Evolutionary conservation across 2,329 filamentous ascomycete species (phyloP), one percentile per base, ranked within the genome.

Genomic region (Nothopassalora personata): DNA sequence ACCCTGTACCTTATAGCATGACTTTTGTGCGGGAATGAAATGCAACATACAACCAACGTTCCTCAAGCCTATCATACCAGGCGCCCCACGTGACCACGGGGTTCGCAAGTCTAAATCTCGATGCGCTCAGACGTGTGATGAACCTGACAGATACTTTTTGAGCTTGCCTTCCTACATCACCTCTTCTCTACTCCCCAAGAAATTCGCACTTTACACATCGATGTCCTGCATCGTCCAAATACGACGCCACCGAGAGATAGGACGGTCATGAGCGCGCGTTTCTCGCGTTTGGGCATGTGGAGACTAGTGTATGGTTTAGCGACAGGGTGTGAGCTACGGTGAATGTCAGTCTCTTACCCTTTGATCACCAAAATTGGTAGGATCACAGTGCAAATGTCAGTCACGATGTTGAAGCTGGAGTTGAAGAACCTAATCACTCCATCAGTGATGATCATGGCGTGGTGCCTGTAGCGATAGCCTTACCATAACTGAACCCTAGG

Each of bases 351-450:
- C 13, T 13, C 39, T 18, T 43, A 43, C 39, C 18, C 39, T 43
- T 67, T 62, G 27, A 73, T 60, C 15, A 69, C 60, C 4, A 67
- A 70, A 1, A 74, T 58, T 0, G 72, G 72, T 18, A 74, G 64
- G 18, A 67, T 51, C 30, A 70, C 68, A 48, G 72, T 67, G 9
- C 65, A 59, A 54, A 73, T 62, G 58, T 74, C 72, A 9, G 70
- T 73, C 19, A 69, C 48, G 43, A 73, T 70, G 59, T 73, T 74
- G 31, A 68, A 60, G 18, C 60, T 62, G 11, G 70, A 65, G 57
- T 70, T 71, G 49, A 51, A 51, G 36, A 57, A 58, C 43, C 54
- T 56, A 46, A n/a, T 53, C 10, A 34, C 15, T n/a, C 18, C 28
- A 10, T 13, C 34, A 36, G 15, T 36, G 6, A 36, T 36, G 34